Conservation (phyloP, 768 basidiomycete genomes). For the Boletus pseudopeckii region DNA sequence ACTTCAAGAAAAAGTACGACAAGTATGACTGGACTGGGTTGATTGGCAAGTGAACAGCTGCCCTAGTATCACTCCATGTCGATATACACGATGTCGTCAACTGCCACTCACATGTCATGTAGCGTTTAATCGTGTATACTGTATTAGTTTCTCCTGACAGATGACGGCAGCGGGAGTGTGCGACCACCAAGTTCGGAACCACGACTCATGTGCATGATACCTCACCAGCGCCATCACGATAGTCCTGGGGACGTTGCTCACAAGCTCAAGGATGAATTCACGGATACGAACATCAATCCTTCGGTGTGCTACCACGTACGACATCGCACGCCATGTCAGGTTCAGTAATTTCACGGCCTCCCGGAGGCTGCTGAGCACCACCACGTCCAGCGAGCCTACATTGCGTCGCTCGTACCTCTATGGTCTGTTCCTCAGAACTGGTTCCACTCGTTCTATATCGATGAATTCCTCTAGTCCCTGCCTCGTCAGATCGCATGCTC, state of each 20-base stretch:
- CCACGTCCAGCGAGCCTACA: conserved; percentile 11
- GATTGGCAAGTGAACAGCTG: conserved; percentile 41
- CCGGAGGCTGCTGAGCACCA: conserved; percentile 17
- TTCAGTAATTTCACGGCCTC: neutral
- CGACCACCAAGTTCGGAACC: neutral
- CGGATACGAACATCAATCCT: neutral
- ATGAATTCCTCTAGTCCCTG: conserved; percentile 52
- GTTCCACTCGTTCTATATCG: neutral
- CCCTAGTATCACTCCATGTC: neutral
- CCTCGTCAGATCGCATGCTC: conserved; percentile 78
- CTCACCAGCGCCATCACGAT: neutral
- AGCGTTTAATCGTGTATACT: neutral
- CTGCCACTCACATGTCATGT: neutral
- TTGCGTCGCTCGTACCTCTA: conserved; percentile 64
- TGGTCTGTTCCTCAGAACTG: conserved; percentile 25
- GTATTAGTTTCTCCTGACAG: neutral
- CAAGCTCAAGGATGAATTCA: conserved; percentile 2
- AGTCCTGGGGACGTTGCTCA: neutral
- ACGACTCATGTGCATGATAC: too few species aligned
- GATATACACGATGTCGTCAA: neutral
- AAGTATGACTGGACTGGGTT: conserved; percentile 80
- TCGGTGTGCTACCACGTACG: neutral
- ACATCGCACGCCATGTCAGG: neutral
- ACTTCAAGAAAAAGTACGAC: conserved; percentile 73
- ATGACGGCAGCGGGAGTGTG: neutral